Evolutionary conservation across 345 rosid genomes (phyloP).

Genomic region (Acer negundo): DNA sequence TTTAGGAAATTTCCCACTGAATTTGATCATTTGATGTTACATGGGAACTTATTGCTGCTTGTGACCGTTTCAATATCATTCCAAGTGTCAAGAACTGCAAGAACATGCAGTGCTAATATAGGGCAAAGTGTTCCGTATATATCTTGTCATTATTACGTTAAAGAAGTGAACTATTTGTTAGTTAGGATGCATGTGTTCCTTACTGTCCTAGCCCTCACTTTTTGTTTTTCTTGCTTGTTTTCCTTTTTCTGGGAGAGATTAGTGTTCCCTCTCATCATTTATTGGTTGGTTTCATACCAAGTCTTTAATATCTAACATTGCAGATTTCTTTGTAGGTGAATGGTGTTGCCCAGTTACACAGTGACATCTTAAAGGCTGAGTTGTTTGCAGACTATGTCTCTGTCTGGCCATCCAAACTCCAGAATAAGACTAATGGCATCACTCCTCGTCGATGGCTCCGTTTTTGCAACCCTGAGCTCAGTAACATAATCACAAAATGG

Average conservation of each 20-base stretch:
- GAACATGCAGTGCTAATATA: not conserved
- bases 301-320: conserved; percentile 18
- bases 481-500: conserved; percentile 89
- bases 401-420: conserved; percentile 90
- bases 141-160: not conserved
- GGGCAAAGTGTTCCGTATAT: not conserved
- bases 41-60: not conserved
- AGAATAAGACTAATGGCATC: conserved; percentile 95
- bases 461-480: conserved; percentile 96
- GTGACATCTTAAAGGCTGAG: conserved; percentile 87
- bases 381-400: conserved; percentile 91
- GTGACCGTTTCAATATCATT: not conserved
- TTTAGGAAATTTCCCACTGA: not conserved
- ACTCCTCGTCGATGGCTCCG: conserved; percentile 98
- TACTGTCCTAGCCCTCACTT: not conserved
- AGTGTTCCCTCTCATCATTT: conserved; percentile 13
- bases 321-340: conserved; percentile 62
- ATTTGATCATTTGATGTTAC: not conserved
- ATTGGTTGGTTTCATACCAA: not conserved
- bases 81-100: not conserved
- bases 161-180: not conserved
- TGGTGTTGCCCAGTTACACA: conserved; percentile 97
- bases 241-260: conserved; percentile 1
- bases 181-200: not conserved
- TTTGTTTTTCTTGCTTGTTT: not conserved